Conservation (phyloP, 352 stramenopile genomes). For the Saprolegnia diclina region DNA sequence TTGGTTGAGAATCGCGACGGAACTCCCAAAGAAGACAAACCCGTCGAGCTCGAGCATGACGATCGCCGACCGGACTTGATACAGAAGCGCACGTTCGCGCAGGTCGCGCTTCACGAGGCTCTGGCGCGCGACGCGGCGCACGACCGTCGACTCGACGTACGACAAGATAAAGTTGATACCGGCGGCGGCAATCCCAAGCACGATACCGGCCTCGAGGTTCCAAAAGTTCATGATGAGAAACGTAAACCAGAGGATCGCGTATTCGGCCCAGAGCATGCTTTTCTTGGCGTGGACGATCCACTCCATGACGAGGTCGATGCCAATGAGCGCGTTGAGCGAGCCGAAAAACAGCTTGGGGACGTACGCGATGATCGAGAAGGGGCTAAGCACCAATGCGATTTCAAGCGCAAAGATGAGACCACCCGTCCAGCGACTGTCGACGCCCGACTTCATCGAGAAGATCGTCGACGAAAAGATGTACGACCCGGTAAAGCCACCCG, state of each 20-base stretch:
- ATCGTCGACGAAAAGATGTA: constrained; percentile 99
- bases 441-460: constrained; percentile 72
- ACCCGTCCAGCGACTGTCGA: constrained; percentile 62
- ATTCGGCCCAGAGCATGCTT: constrained; percentile 86
- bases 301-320: constrained; percentile 94
- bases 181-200: constrained; percentile 86
- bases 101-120: constrained; percentile 74
- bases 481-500: constrained; percentile 96
- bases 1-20: constrained; percentile 81
- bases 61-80: constrained; percentile 67
- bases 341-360: constrained; percentile 98
- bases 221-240: constrained; percentile 91
- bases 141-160: constrained; percentile 58
- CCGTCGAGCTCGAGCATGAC: constrained; percentile 78
- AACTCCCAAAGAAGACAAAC: constrained; percentile 84
- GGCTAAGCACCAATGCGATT: constrained; percentile 74
- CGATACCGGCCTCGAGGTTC: constrained; percentile 94
- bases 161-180: constrained; percentile 85
- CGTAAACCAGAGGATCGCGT: constrained; percentile 90
- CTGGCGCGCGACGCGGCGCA: constrained; percentile 70
- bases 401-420: constrained; percentile 73
- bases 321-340: constrained; percentile 94
- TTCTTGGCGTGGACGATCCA: constrained; percentile 89
- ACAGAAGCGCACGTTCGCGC: constrained; percentile 60
- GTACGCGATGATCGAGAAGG: constrained; percentile 93